Base-by-base conservation (phyloP, 352 stramenopile species). In the Phytopythium cucurbitacearum region DNA sequence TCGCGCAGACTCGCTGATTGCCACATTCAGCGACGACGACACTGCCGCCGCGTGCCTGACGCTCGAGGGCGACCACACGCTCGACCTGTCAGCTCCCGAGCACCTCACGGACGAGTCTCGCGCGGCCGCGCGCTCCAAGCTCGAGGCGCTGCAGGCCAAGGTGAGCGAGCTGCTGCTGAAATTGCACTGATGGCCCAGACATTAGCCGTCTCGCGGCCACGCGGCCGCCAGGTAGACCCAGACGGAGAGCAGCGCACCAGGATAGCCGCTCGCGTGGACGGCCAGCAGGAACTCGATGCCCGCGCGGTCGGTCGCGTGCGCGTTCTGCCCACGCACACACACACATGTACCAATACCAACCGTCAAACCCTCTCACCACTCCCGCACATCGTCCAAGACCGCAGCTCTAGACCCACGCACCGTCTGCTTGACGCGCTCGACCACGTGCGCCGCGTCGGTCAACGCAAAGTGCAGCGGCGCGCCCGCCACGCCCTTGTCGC, bases 261-360 rank as follows among this genome's bases (percentile, higher is more conserved):
- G 76, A 54, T 97, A 94, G 10, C 74, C 69, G 55, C 91, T 84
- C 1, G 91, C 87, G 45, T 89, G 87, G 12, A 97, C 88, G 15
- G 71, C 85, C 16, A 98, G 69, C 38, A 80, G 87, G 57, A 98
- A 98, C 60, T 98, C 87, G 35, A 96, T 87, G 15, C 88, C 69
- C 10, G 68, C 64, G 41, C 89, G 80, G 40, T 86, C 77, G 57
- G 85, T 95, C 57, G 87, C 78, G 68, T 98, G 89, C 40, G 97
- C 93, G 52, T 95, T 82, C 81, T 90, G 56, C 21, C n/a, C 43
- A 60, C 10, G 28, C 51, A 11, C 40, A 69, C 3, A 21, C 13
- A 57, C 21, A 65, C 32, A 53, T 48, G 28, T 28, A 67, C 12
- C 28, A 51, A 28, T 28, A 28, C 21, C 21, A 28, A 28, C 21